Conservation (phyloP, 352 stramenopile genomes). For the Aphanomyces cochlioides region DNA sequence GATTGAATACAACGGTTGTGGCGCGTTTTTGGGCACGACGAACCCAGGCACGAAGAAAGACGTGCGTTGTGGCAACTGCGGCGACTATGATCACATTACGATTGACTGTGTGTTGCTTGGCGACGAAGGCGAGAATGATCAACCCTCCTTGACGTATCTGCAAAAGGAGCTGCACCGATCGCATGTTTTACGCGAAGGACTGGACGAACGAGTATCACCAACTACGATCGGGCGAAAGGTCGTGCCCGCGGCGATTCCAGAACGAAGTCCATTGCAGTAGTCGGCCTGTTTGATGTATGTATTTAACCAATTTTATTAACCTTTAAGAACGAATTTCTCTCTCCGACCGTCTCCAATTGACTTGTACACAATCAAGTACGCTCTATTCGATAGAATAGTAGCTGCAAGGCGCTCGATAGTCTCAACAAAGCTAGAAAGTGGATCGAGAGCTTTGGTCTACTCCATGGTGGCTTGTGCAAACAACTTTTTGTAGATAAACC, state of each 20-base stretch:
- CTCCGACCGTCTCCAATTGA: too few relatives aligned
- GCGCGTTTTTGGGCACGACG: conserved; percentile 22
- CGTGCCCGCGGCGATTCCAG: conserved; percentile 6
- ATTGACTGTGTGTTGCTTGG: conserved; percentile 21
- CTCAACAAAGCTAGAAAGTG: too few relatives aligned
- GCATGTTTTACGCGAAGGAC: conserved; percentile 4
- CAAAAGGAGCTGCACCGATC: conserved; percentile 24
- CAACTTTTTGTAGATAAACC: too few relatives aligned
- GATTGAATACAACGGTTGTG: conserved; percentile 28
- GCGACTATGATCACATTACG: conserved; percentile 31
- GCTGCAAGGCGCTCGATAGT: too few relatives aligned
- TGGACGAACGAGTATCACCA: background rate
- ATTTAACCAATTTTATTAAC: background rate
- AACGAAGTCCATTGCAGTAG: conserved; percentile 10
- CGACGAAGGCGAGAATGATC: background rate
- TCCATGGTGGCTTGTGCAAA: too few relatives aligned
- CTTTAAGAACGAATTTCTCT: too few relatives aligned
- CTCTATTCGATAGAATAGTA: too few relatives aligned
- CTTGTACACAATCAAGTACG: too few relatives aligned
- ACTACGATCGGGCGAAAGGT: conserved; percentile 1
- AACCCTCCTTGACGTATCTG: conserved; percentile 20
- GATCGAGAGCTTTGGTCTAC: too few relatives aligned
- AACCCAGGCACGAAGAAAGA: background rate
- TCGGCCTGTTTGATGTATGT: background rate
- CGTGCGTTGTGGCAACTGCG: conserved; percentile 26